Percentiles rank a stretch among this genome's conserved stretches.
phyloP scores from a whole-genome alignment of 345 rosid species.

The Heritiera littoralis region DNA sequence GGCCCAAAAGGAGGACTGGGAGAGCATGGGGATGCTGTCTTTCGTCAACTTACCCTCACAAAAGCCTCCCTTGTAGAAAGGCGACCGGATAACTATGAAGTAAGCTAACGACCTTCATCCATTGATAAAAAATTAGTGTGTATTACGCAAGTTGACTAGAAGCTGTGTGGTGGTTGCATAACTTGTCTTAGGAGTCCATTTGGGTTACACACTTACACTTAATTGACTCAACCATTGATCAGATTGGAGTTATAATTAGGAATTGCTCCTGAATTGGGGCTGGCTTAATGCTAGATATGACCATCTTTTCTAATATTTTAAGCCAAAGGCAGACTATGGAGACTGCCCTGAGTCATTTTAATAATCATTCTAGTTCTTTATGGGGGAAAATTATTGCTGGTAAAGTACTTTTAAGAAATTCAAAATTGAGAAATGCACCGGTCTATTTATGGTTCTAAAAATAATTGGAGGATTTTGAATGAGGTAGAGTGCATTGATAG shows the following conservation, averaged over 20 bases:
- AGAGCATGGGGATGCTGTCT: slow-evolving; percentile 91
- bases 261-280: neutral
- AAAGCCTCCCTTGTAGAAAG: slow-evolving; percentile 94
- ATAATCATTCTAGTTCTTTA: neutral
- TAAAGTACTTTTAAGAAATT: neutral
- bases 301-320: neutral
- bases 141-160: neutral
- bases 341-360: neutral
- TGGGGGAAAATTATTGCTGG: neutral
- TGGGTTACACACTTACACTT: neutral
- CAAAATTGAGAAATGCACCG: slow-evolving; percentile 3
- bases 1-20: slow-evolving; percentile 99
- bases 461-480: neutral
- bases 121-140: slow-evolving; percentile 9
- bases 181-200: neutral
- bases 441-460: slow-evolving; percentile 8
- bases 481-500: neutral
- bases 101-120: slow-evolving; percentile 54
- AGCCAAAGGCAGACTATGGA: neutral
- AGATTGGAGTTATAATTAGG: neutral
- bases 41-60: slow-evolving; percentile 86
- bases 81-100: slow-evolving; percentile 98
- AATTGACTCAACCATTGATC: neutral
- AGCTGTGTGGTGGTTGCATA: neutral
- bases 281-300: slow-evolving; percentile 8